Conservation (phyloP, 192 early-diverging fungal species). For the Gigaspora rosea region DNA sequence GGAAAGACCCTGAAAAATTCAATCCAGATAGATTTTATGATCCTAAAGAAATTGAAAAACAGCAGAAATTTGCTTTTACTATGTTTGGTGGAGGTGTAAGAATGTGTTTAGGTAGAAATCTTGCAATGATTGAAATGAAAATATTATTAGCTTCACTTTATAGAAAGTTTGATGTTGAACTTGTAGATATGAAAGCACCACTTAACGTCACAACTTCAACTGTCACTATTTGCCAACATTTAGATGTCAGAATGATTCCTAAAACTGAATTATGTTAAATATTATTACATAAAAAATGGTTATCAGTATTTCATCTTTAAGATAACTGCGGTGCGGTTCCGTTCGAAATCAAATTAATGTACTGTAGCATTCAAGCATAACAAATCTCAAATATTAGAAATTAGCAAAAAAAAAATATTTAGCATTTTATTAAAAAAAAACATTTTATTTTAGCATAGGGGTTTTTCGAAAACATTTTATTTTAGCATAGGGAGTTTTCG, state of each 20-base stretch:
- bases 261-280: not conserved
- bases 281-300: too few relatives aligned
- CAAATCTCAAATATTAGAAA: too few relatives aligned
- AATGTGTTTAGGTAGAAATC: slow-evolving; percentile 13
- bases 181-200: not conserved
- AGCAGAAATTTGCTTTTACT: not conserved
- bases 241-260: too few relatives aligned
- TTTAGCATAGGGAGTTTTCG: too few relatives aligned
- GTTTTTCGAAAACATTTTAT: too few relatives aligned
- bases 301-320: too few relatives aligned
- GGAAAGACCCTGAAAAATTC: not conserved
- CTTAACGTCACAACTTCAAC: not conserved
- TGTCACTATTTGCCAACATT: not conserved
- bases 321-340: too few relatives aligned
- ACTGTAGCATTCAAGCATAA: too few relatives aligned
- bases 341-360: too few relatives aligned
- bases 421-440: too few relatives aligned
- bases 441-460: too few relatives aligned
- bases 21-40: not conserved
- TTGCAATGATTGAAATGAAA: slow-evolving; percentile 13
- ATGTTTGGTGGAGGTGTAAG: slow-evolving; percentile 1
- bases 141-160: not conserved
- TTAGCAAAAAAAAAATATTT: too few relatives aligned
- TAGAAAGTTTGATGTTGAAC: slow-evolving; percentile 8
- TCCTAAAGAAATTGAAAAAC: not conserved